Evolutionary conservation across 768 basidiomycete species (phyloP), one percentile per base, ranked within the genome.

Genomic region (Lenzites betulinus): DNA sequence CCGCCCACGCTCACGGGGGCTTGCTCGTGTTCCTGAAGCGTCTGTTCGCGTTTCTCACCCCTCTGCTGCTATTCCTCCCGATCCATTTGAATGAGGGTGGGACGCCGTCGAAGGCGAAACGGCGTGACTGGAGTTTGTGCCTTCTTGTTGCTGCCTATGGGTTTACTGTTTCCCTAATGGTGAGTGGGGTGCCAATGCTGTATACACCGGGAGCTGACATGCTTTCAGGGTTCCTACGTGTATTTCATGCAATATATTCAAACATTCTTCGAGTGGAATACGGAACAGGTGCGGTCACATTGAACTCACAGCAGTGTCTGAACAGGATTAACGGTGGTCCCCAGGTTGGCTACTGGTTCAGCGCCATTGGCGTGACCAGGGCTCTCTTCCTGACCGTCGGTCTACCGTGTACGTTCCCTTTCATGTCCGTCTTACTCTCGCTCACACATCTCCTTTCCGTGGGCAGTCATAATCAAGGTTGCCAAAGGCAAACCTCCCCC

Each of bases 281-380:
- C 90, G 22, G 86, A 89, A 75, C 76, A 73, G 56, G 88, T 89
- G 64, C 36, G 81, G 6, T 67, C 5, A 36, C 16, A 44, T 30
- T 20, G 26, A 5, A 4, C 22, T 26, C 33, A 3, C n/a, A 16
- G 11, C n/a, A 1, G 0, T 35, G 25, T 8, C 28, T 26, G 39
- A 36, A 54, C 51, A 23, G 16, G n/a, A n/a, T 60, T 46, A 26
- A 41, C 8, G 42, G n/a, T 55, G 48, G 33, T 23, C 26, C 18
- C 28, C 56, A 91, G 90, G 70, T 86, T n/a, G 89, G 89, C n/a
- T 91, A 91, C 67, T 91, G 80, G 76, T 66, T 90, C 12, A 87
- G 83, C 58, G 65, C 81, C 12, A 67, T 84, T 11, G 84, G 85
- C 7, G 74, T 74, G 33, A 69, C 77, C 0, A 80, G 88, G 3